Conservation (phyloP, 192 early-diverging fungal genomes). For the Coemansia sp. region DNA sequence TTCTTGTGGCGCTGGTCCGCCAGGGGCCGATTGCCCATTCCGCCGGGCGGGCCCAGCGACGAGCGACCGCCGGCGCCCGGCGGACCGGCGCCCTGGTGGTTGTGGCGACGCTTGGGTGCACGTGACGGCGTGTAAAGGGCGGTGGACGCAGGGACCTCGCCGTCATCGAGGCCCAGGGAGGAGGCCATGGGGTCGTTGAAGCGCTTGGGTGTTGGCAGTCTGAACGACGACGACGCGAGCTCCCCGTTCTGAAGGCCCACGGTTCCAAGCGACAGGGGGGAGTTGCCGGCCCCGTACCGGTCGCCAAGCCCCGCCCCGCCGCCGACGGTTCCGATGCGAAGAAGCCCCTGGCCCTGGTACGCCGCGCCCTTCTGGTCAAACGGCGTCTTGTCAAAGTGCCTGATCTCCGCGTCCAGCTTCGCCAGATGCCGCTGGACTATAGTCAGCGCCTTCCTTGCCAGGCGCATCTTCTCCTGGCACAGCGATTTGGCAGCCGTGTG, state of each 20-base stretch:
- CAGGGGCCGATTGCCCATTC: background rate
- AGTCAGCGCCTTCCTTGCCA: slow-evolving; percentile 46
- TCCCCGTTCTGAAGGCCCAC: slow-evolving; percentile 46
- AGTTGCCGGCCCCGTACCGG: background rate
- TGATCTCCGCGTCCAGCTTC: slow-evolving; percentile 46
- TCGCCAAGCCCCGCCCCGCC: too few relatives aligned
- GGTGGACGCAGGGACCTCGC: slow-evolving; percentile 11
- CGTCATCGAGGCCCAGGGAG: slow-evolving; percentile 18
- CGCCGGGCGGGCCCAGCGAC: background rate
- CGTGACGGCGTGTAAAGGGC: slow-evolving; percentile 45
- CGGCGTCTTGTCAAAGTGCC: slow-evolving; percentile 48
- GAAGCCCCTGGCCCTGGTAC: background rate
- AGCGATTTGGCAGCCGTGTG: slow-evolving; percentile 21
- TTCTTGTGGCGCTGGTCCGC: slow-evolving; percentile 36
- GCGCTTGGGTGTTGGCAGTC: slow-evolving; percentile 34
- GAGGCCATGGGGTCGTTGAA: slow-evolving; percentile 28
- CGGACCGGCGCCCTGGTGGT: background rate
- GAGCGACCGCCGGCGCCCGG: background rate
- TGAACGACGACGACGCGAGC: slow-evolving; percentile 19
- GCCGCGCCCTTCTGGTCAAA: slow-evolving; percentile 2
- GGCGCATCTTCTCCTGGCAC: slow-evolving; percentile 41
- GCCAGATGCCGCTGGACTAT: slow-evolving; percentile 48
- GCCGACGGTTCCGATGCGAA: background rate
- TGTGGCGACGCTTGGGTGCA: slow-evolving; percentile 34
- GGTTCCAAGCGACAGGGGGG: slow-evolving; percentile 6